Evolutionary conservation across 2,329 filamentous ascomycete species (phyloP), one percentile per base, ranked within the genome.

Genomic region (Nothophaeocryptopus gaeumannii): DNA sequence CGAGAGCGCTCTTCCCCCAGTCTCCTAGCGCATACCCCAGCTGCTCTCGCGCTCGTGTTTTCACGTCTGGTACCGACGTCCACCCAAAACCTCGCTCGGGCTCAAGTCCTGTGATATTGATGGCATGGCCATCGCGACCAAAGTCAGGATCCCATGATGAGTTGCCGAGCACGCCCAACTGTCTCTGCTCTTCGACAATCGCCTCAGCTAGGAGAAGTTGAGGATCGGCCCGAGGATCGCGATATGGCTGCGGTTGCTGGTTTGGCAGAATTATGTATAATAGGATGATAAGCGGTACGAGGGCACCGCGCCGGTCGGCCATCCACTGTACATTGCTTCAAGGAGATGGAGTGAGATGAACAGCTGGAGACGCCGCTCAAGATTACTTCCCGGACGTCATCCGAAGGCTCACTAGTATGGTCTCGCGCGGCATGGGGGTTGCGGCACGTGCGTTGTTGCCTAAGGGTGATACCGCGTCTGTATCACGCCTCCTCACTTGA

Each of bases 71-170:
- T 15, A 96, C 73, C 50, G 89, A 77, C 31, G 84, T 79, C 91
- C 91, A 96, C 1, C 82, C 85, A 68, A 88, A 89, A 4, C 80
- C 82, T 70, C 95, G 87, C 14, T 83, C 78, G 39, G 82, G 73
- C 41, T 86, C 80, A 54, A 95, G 84, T 1, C 92, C 92, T 2
- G 88, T 88, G 44, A 96, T 73, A 44, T 77, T 77, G 39, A 61
- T 43, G 12, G 50, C 72, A 55, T 76, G 47, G 74, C 67, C 72
- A 51, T 73, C 65, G 8, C 70, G 29, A 61, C 76, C 67, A 34
- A 83, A 75, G 45, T 79, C 75, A 12, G 59, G 34, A 31, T 58
- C 78, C 67, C 78, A 80, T 5, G 66, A 67, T 7, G 78, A 76
- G 48, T 71, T 73, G 43, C 75, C 75, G 33, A 80, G 59, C n/a